A percentile compares a stretch with the other conserved stretches of the same genome.
Evolutionary conservation across 768 basidiomycete species (phyloP).

Genomic region (Leucogyrophana mollusca): DNA sequence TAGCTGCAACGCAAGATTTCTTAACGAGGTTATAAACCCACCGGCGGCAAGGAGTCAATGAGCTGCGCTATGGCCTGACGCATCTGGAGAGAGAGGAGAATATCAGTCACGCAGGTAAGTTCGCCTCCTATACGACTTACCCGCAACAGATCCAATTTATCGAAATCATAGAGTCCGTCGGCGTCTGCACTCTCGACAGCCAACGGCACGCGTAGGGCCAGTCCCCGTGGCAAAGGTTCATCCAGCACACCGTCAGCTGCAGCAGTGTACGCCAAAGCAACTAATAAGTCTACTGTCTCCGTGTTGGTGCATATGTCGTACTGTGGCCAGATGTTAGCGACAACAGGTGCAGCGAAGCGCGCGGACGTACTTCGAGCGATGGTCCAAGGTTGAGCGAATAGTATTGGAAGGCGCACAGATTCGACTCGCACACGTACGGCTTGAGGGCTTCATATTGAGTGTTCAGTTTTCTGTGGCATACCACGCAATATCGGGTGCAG

Average conservation of each 20-base stretch:
- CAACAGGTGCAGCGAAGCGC: not conserved
- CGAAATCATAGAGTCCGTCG: conserved; percentile 53
- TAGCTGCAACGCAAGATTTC: not conserved
- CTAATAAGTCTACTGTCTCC: conserved; percentile 63
- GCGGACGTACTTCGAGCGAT: conserved; percentile 57
- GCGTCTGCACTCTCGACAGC: conserved; percentile 4
- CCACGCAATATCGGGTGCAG: conserved; percentile 69
- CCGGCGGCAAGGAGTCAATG: conserved; percentile 49
- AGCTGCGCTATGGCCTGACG: conserved; percentile 40
- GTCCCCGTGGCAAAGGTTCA: conserved; percentile 58
- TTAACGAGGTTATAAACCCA: no score
- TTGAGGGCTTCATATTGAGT: conserved; percentile 59
- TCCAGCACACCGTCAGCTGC: conserved; percentile 53
- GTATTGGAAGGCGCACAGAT: conserved; percentile 70
- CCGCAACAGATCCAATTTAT: conserved; percentile 36
- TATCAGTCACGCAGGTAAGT: not conserved
- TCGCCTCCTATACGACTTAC: conserved; percentile 25
- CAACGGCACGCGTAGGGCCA: conserved; percentile 53
- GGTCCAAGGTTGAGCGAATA: conserved; percentile 64
- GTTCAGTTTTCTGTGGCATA: conserved; percentile 63
- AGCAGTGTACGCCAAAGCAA: conserved; percentile 59
- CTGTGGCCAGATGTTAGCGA: conserved; percentile 29
- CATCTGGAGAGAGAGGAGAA: conserved; percentile 38
- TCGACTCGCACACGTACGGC: conserved; percentile 69
- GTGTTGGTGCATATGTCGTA: conserved; percentile 71